Evolutionary conservation across 257 asterid genomes (phyloP).

Genomic region (Ballota nigra): DNA sequence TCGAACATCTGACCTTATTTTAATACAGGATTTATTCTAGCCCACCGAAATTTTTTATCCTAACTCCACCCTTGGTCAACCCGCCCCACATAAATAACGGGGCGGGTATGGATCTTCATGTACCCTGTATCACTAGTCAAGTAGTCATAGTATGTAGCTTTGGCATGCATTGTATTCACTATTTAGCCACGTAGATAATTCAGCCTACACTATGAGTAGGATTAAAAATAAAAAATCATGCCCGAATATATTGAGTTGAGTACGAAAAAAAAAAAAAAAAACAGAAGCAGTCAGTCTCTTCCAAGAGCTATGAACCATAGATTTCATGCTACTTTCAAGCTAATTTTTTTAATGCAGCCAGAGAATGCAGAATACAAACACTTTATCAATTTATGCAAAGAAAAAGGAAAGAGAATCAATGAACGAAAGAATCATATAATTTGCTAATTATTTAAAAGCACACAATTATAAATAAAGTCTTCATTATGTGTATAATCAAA

Average conservation of each 20-base stretch:
- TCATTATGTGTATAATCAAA: slow-evolving; percentile 1
- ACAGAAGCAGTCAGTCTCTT: background rate
- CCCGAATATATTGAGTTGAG: background rate
- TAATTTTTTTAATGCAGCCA: background rate
- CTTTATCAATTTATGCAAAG: background rate
- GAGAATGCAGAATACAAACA: background rate
- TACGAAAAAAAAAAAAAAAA: too few species aligned
- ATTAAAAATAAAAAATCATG: background rate
- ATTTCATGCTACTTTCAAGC: background rate
- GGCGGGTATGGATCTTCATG: too few species aligned
- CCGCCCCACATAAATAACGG: too few species aligned
- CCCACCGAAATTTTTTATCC: too few species aligned
- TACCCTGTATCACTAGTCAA: too few species aligned
- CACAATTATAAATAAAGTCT: background rate
- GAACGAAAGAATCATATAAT: background rate
- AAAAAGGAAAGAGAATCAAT: slow-evolving; percentile 15
- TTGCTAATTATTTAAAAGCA: background rate
- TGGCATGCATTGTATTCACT: too few species aligned
- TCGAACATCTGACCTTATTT: too few species aligned
- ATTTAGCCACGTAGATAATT: background rate
- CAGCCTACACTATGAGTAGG: background rate
- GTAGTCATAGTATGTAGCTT: too few species aligned
- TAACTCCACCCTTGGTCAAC: too few species aligned
- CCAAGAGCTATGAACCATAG: background rate
- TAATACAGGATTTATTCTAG: too few species aligned